Evolutionary conservation across 73 alveolate genomes (phyloP).

Genomic region (Tetrahymena elliotti): DNA sequence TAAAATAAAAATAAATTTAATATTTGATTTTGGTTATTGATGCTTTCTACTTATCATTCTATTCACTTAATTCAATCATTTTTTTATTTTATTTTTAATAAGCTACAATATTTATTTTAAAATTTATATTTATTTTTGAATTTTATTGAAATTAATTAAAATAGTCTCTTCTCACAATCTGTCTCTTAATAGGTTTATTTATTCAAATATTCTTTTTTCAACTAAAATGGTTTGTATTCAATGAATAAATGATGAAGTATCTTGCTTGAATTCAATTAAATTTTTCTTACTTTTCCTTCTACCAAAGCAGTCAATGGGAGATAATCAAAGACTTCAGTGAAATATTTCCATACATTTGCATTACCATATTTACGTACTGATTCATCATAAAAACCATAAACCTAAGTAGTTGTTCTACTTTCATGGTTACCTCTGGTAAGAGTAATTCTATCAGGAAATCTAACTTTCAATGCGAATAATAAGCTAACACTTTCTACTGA

Average conservation of each 20-base stretch:
- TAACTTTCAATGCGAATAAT: slow-evolving; percentile 67
- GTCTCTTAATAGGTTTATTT: background rate
- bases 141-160: background rate
- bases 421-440: slow-evolving; percentile 79
- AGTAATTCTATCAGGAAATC: slow-evolving; percentile 72
- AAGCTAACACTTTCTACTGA: slow-evolving; percentile 79
- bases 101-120: background rate
- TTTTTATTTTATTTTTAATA: too few relatives aligned
- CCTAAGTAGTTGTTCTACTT: slow-evolving; percentile 80
- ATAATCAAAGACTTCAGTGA: slow-evolving; percentile 77
- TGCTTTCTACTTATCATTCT: background rate
- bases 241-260: background rate
- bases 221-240: background rate
- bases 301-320: slow-evolving; percentile 85
- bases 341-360: slow-evolving; percentile 77
- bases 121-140: background rate
- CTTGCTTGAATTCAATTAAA: background rate
- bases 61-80: too few relatives aligned
- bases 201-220: background rate
- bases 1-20: background rate
- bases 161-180: background rate
- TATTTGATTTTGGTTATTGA: too few relatives aligned
- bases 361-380: slow-evolving; percentile 77
- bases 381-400: slow-evolving; percentile 90
- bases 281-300: slow-evolving; percentile 44